Evolutionary conservation across 2,329 filamentous ascomycete genomes (phyloP).

Genomic region (Aspergillus costaricaensis): DNA sequence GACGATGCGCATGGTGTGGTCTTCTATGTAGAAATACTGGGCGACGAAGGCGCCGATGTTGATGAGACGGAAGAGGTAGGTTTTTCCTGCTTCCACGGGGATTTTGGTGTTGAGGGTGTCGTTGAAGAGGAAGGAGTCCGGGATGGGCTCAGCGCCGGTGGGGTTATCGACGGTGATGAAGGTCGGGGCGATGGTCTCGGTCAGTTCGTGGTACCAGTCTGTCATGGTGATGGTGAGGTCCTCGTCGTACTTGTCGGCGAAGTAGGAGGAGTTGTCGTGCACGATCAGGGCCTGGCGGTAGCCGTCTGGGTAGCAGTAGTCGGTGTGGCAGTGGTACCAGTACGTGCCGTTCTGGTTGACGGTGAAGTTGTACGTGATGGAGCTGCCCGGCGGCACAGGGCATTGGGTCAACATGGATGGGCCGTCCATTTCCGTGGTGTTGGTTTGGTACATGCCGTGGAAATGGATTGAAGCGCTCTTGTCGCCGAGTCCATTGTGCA

Average conservation of each 20-base stretch:
- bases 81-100: constrained; percentile 64
- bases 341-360: constrained; percentile 59
- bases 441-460: constrained; percentile 76
- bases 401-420: constrained; percentile 68
- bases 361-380: constrained; percentile 69
- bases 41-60: constrained; percentile 71
- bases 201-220: constrained; percentile 70
- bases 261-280: constrained; percentile 56
- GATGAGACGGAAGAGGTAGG: constrained; percentile 72
- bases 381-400: constrained; percentile 62
- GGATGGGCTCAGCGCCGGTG: constrained; percentile 65
- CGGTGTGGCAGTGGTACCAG: constrained; percentile 70
- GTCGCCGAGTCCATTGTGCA: constrained; percentile 68
- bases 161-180: constrained; percentile 51
- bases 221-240: constrained; percentile 69
- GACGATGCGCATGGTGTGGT: constrained; percentile 65
- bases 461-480: constrained; percentile 70
- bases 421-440: constrained; percentile 74
- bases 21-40: constrained; percentile 54
- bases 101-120: constrained; percentile 64
- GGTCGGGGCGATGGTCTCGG: constrained; percentile 55
- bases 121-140: constrained; percentile 66
- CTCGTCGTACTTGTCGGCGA: constrained; percentile 56
- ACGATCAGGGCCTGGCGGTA: constrained; percentile 67
- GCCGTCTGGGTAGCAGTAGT: constrained; percentile 67